phyloP scores from a whole-genome alignment of 768 basidiomycete species.

The Gymnopilus dilepis region DNA sequence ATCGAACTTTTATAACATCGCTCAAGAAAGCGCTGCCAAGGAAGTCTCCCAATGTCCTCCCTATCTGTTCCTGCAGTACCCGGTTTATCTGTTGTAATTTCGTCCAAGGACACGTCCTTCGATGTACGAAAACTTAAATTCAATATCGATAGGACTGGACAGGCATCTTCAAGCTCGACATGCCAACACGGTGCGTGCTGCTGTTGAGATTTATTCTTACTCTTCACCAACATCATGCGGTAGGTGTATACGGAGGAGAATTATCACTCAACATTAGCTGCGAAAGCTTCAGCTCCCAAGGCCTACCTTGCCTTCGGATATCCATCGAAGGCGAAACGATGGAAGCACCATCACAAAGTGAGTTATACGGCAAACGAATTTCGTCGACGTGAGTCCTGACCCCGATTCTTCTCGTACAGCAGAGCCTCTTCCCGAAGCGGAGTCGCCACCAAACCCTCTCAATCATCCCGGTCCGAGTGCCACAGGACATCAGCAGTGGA shows the following conservation, averaged over 20 bases:
- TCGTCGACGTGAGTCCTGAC: background rate
- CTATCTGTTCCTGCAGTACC: background rate
- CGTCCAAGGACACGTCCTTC: background rate
- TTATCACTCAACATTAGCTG: constrained; percentile 6
- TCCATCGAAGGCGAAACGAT: background rate
- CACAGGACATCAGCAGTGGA: background rate
- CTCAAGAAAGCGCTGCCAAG: background rate
- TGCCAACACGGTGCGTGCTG: too few relatives aligned
- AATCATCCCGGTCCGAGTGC: background rate
- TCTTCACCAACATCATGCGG: background rate
- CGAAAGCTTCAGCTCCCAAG: background rate
- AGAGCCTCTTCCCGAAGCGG: background rate
- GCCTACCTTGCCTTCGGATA: background rate
- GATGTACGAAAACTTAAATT: constrained; percentile 2
- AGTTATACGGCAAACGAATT: background rate
- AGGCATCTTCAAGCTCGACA: background rate
- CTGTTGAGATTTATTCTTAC: too few relatives aligned
- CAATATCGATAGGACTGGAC: background rate
- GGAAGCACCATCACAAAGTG: background rate
- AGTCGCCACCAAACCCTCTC: background rate
- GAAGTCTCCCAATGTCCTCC: background rate
- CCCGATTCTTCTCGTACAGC: background rate
- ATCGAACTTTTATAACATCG: background rate
- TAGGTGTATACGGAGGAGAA: background rate
- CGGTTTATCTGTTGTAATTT: background rate